phyloP scores from a whole-genome alignment of 371 early-diverging fungal species.

The Apophysomyces trapeziformis region DNA sequence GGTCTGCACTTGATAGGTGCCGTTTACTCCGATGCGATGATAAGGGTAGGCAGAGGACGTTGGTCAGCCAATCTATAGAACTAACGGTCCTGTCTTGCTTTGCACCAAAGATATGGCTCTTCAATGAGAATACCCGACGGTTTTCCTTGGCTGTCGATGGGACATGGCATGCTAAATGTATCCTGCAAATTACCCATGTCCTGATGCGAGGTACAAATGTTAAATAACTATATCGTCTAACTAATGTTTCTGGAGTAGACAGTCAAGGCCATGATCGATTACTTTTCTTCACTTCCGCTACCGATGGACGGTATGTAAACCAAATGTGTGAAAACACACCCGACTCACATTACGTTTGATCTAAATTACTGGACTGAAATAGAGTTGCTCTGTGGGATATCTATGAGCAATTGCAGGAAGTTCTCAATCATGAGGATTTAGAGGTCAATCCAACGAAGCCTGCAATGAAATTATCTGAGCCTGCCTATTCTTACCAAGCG shows the following conservation, averaged over 20 bases:
- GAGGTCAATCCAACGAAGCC: slow-evolving; percentile 39
- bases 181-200: slow-evolving; percentile 57
- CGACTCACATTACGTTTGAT: neutral
- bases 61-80: too few species aligned
- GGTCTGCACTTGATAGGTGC: slow-evolving; percentile 59
- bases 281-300: slow-evolving; percentile 61
- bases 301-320: slow-evolving; percentile 48
- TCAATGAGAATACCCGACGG: slow-evolving; percentile 52
- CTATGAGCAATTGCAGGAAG: slow-evolving; percentile 28
- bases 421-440: slow-evolving; percentile 21
- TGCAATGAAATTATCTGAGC: slow-evolving; percentile 34
- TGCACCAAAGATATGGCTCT: slow-evolving; percentile 49
- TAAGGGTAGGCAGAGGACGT: slow-evolving; percentile 40
- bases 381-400: slow-evolving; percentile 63
- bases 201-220: slow-evolving; percentile 23
- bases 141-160: slow-evolving; percentile 59
- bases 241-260: slow-evolving; percentile 10
- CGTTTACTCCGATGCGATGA: slow-evolving; percentile 63
- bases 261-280: slow-evolving; percentile 32
- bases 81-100: too few species aligned
- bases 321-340: neutral
- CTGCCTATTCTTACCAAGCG: slow-evolving; percentile 38
- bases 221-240: neutral
- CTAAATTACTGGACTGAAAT: neutral
- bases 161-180: slow-evolving; percentile 63